These are phyloP conservation scores for Coniosporium tulheliwenetii DNA, from an alignment of 2,329 filamentous ascomycete species.

Conservation along the genomic window DNA sequence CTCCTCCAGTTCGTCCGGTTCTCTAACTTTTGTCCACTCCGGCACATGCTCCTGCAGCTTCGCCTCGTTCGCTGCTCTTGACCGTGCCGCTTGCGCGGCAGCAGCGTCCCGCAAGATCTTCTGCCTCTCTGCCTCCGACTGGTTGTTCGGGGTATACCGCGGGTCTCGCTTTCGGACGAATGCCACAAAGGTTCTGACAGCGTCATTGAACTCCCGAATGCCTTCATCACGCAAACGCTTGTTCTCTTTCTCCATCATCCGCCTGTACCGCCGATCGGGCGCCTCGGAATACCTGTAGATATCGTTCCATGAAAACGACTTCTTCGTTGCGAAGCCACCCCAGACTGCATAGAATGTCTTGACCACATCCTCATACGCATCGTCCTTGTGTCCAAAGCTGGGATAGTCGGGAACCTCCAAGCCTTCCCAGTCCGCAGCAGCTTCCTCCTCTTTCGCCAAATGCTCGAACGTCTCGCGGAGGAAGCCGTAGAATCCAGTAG, in stretches of 20 bases:
- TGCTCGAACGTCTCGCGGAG: conserved; percentile 63
- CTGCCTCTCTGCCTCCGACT: conserved; percentile 69
- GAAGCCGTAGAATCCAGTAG: conserved; percentile 72
- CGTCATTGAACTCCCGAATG: conserved; percentile 79
- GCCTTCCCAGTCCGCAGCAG: conserved; percentile 55
- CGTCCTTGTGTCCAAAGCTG: conserved; percentile 62
- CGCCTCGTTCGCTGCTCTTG: conserved; percentile 65
- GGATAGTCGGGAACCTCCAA: conserved; percentile 53
- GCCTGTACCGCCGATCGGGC: conserved; percentile 66
- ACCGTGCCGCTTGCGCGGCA: conserved; percentile 68
- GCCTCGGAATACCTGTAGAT: conserved; percentile 70
- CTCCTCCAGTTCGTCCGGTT: conserved; percentile 36
- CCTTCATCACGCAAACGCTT: conserved; percentile 68
- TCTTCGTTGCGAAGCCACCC: conserved; percentile 68
- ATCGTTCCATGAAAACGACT: conserved; percentile 83
- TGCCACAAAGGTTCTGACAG: conserved; percentile 68
- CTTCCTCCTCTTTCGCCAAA: conserved; percentile 64
- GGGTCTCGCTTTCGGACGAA: conserved; percentile 89
- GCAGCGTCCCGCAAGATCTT: conserved; percentile 62
- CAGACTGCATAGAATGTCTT: conserved; percentile 70
- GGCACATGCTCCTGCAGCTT: conserved; percentile 52
- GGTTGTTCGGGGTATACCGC: conserved; percentile 60
- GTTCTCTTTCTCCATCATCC: conserved; percentile 93
- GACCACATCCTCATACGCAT: conserved; percentile 61
- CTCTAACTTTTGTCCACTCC: conserved; percentile 55